phyloP scores from a whole-genome alignment of 2,329 filamentous ascomycete genomes.

The Talaromyces sp. region DNA sequence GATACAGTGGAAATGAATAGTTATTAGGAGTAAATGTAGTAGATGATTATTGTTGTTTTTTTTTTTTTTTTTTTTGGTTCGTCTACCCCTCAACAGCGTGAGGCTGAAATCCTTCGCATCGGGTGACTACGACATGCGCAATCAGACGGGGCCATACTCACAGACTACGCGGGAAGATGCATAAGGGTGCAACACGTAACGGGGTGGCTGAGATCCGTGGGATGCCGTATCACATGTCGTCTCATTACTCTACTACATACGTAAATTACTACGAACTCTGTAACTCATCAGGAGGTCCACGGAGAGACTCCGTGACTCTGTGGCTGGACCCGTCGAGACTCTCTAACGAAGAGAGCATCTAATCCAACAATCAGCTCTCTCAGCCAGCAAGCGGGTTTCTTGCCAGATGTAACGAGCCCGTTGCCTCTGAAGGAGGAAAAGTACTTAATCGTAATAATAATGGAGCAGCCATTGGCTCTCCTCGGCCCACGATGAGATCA shows the following conservation, averaged over 20 bases:
- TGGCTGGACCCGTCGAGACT: not conserved
- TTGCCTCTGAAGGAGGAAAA: not conserved
- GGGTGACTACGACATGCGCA: not conserved
- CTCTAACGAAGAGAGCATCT: too few species aligned
- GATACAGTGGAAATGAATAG: not conserved
- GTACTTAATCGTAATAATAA: not conserved
- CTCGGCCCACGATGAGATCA: constrained; percentile 1
- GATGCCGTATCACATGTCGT: not conserved
- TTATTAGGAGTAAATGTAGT: too few species aligned
- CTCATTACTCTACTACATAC: too few species aligned
- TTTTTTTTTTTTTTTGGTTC: not conserved
- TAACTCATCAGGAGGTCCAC: not conserved
- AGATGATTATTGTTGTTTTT: too few species aligned
- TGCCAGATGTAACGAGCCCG: not conserved
- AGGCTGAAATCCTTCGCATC: not conserved
- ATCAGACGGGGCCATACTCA: not conserved
- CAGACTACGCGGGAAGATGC: not conserved
- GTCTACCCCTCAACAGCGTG: not conserved
- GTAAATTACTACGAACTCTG: too few species aligned
- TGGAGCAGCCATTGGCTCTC: not conserved
- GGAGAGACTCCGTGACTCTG: not conserved
- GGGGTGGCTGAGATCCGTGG: not conserved
- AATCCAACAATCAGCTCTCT: not conserved
- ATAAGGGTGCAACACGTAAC: not conserved
- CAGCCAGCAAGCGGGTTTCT: not conserved